Base-by-base conservation (phyloP, 805 yeast species). In the Teunomyces barrocoloradensis region DNA sequence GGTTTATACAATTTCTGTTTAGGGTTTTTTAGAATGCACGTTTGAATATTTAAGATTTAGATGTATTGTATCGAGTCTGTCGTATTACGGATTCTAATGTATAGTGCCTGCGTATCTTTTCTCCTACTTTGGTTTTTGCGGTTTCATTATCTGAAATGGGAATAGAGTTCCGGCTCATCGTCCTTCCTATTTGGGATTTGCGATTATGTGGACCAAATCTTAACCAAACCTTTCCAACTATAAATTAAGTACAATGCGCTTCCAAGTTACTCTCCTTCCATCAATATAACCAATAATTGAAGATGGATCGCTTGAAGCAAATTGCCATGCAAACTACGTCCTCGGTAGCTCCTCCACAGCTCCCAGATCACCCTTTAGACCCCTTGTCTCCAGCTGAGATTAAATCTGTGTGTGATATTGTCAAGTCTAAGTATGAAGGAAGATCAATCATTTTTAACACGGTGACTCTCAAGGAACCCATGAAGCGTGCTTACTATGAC, bases 391-490 rank as follows among this genome's bases (percentile, higher is more conserved):
- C 79, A 21, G 77, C 61, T 45, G 92, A 86, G 69, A 82, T 86
- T 61, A 73, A 74, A 57, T 73, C 79, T 11, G 82, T 78, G 23
- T 74, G 85, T n/a, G 60, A 65, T 34, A 63, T 81, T 41, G 71
- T 86, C 49, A 78, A 76, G 61, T 66, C 69, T 20, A 61, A 77
- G 51, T 81, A 73, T 56, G 61, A 68, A 41, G 79, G 79, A 17
- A 71, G 64, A 43, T 52, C 58, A 20, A 69, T 85, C 50, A 59
- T 75, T 33, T 85, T 85, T 75, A 86, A 85, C 68, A 82, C 88
- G 30, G 75, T 86, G 52, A 81, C 90, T 34, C 68, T 86, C 46
- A 77, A 80, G 59, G 92, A 86, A 68, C 92, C 92, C 52, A 68
- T 81, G 50, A 86, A 85, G 66, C 71, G 69, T 50, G 80, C 78